Conservation (phyloP, 768 basidiomycete genomes). For the Agaricus bisporus region DNA sequence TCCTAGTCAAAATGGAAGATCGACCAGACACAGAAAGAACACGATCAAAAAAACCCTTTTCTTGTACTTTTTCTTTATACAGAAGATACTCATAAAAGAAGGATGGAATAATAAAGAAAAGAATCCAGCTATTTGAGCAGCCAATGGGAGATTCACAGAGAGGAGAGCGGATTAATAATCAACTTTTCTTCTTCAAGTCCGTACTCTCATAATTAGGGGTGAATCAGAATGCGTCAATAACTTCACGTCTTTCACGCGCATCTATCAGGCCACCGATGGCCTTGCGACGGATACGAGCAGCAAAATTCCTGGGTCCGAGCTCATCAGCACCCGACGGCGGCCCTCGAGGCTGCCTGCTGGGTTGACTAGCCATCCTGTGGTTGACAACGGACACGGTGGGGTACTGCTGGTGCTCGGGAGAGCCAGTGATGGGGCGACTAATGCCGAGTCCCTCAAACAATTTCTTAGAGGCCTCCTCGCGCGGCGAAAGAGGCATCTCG, state of each 20-base stretch:
- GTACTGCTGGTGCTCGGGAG: conserved; percentile 32
- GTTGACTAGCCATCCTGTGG: conserved; percentile 63
- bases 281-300: conserved; percentile 76
- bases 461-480: conserved; percentile 84
- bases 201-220: conserved; percentile 1
- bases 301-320: conserved; percentile 85
- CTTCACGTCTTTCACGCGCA: conserved; percentile 74
- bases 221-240: conserved; percentile 61
- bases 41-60: conserved; percentile 4
- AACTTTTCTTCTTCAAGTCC: neutral
- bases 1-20: neutral
- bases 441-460: conserved; percentile 87
- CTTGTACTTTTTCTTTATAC: conserved; percentile 10
- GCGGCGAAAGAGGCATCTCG: conserved; percentile 65
- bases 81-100: conserved; percentile 1
- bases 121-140: conserved; percentile 10
- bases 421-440: conserved; percentile 54
- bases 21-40: neutral
- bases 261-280: conserved; percentile 81
- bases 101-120: conserved; percentile 10
- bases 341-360: conserved; percentile 81
- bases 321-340: conserved; percentile 85
- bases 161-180: neutral
- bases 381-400: conserved; percentile 33
- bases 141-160: conserved; percentile 4